Evolutionary conservation across 257 asterid species (phyloP).

Genomic region (Agastache rugosa): DNA sequence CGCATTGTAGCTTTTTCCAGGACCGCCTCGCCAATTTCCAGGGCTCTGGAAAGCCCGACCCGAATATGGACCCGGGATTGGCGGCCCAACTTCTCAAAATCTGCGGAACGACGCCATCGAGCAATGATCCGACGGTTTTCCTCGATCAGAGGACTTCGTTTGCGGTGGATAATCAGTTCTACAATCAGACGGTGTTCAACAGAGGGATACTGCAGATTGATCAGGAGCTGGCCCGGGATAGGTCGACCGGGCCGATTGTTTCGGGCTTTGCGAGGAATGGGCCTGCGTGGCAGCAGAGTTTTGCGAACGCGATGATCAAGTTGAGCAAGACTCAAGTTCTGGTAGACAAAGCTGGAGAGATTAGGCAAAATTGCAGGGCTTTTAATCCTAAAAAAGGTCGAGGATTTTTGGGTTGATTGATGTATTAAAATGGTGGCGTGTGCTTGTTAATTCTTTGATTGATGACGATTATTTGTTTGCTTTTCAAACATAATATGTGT

Average conservation of each 20-base stretch:
- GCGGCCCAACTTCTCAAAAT: conserved; percentile 44
- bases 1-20: conserved; percentile 69
- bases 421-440: background rate
- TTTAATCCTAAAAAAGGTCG: conserved; percentile 41
- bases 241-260: conserved; percentile 46
- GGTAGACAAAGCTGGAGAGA: conserved; percentile 52
- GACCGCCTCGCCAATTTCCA: conserved; percentile 60
- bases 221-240: conserved; percentile 59
- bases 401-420: background rate
- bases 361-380: conserved; percentile 58
- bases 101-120: conserved; percentile 51
- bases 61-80: conserved; percentile 60
- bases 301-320: conserved; percentile 56
- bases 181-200: conserved; percentile 50
- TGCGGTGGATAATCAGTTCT: conserved; percentile 62
- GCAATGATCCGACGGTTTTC: conserved; percentile 51
- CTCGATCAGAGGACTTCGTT: conserved; percentile 75
- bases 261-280: conserved; percentile 38
- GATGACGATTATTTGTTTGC: background rate
- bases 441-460: background rate
- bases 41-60: conserved; percentile 59
- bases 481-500: background rate
- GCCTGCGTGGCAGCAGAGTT: conserved; percentile 40
- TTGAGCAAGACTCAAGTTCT: conserved; percentile 48
- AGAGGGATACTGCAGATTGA: conserved; percentile 74